Base-by-base conservation (phyloP, 2,329 filamentous ascomycete species). In the Ophiocordyceps sinensis region DNA sequence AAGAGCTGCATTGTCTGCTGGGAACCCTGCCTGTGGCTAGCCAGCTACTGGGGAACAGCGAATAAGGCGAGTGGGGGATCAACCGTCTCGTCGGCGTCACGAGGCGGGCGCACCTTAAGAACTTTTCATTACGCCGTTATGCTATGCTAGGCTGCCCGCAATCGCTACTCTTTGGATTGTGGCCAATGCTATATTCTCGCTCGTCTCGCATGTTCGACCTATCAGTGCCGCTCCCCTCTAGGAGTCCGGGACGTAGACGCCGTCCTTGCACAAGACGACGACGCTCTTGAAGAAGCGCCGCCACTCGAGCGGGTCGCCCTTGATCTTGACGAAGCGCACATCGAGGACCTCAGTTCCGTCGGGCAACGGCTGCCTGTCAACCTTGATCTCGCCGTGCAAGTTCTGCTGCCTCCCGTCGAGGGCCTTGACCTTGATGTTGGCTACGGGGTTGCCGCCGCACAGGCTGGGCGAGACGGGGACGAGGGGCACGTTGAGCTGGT, bases 221-320 rank as follows among this genome's bases (percentile, higher is more conserved):
- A 51, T 47, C 41, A 47, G 40, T 32, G 49, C 50, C 44, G 40
- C 42, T 9, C 39, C 47, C 44, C 42, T 53, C 58, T 64, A 65
- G 47, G 56, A 45, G 37, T 67, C 63, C 3, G 64, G 63, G 44
- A 66, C 60, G 57, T 78, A 84, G 36, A 96, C 80, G 9, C 78
- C 86, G 56, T 94, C 86, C 55, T 85, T 85, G 63, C 88, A 93
- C 45, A 89, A 68, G 47, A 93, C 70, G 28, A 85, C 85, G n/a
- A 95, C 75, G 60, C 86, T 88, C 65, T 98, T 98, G 70, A 98
- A 98, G 58, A 98, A 86, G 29, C 91, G 71, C 45, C 91, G 76
- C 91, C 93, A 98, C 65, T 96, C 89, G 39, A 98, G 64, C 5
- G 91, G 91, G 65, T 98, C 91, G 6, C 91, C 91, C 65, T 94